Conservation (phyloP, 768 basidiomycete species). For the Clitopilus hobsonii region DNA sequence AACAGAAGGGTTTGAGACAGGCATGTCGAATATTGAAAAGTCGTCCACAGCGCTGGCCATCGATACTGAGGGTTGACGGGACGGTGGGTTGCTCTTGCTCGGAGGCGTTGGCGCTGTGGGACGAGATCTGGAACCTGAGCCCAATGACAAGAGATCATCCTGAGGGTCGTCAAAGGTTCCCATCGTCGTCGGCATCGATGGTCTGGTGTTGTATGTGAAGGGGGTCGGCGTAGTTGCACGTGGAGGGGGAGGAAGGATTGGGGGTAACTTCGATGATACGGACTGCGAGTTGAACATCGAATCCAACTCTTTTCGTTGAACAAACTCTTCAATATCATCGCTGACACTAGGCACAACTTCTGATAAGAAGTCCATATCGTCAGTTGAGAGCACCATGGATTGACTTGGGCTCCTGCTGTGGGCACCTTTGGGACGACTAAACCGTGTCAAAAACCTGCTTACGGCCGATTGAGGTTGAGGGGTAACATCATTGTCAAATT, state of each 20-base stretch:
- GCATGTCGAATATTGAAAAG: not conserved
- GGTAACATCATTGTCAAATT: not conserved
- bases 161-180: conserved; percentile 5
- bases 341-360: conserved; percentile 57
- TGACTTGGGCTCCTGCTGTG: conserved; percentile 31
- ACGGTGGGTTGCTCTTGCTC: conserved; percentile 4
- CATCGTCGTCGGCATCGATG: not conserved
- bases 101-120: conserved; percentile 17
- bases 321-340: conserved; percentile 33
- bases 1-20: not conserved
- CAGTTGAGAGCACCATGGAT: conserved; percentile 67
- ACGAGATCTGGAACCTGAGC: not conserved
- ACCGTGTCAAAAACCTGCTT: conserved; percentile 77
- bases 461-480: conserved; percentile 56
- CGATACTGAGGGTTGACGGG: conserved; percentile 8
- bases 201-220: not conserved
- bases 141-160: conserved; percentile 22
- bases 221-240: conserved; percentile 15
- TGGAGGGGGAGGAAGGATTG: conserved; percentile 45
- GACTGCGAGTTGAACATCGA: conserved; percentile 37
- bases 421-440: conserved; percentile 46
- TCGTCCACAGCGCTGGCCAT: not conserved
- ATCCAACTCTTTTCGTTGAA: conserved; percentile 32
- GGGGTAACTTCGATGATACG: conserved; percentile 26
- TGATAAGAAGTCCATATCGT: conserved; percentile 80